Conservation (phyloP, 2,329 filamentous ascomycete species). For the Neurospora crassa region DNA sequence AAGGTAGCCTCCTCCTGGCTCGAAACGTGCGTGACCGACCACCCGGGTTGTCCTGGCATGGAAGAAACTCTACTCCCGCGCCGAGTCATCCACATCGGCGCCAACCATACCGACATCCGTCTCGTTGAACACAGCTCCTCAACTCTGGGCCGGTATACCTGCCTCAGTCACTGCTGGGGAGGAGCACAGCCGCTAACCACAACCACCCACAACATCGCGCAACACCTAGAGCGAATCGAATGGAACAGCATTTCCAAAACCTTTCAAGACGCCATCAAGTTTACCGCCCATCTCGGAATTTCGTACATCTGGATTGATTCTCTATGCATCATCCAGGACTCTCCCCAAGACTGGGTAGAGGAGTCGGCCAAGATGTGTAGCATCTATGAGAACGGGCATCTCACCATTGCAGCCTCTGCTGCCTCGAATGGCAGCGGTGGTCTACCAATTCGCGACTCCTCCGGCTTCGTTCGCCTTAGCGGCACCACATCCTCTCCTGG, state of each 20-base stretch:
- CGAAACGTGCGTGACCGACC: neutral
- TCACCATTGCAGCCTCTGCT: conserved; percentile 1
- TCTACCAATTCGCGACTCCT: neutral
- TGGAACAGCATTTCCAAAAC: conserved; percentile 2
- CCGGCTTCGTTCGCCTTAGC: neutral
- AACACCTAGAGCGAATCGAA: neutral
- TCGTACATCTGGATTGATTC: conserved; percentile 1
- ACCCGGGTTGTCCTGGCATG: neutral
- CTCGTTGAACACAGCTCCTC: neutral
- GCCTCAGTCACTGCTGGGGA: conserved; percentile 1
- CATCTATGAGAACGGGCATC: neutral
- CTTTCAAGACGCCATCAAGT: neutral
- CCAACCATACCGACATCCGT: neutral
- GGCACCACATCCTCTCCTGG: neutral
- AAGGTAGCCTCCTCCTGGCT: neutral
- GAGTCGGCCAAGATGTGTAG: conserved; percentile 3
- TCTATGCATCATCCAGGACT: conserved; percentile 1
- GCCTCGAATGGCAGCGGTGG: neutral
- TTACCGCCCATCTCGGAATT: neutral
- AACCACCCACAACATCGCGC: neutral
- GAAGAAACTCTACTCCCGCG: neutral
- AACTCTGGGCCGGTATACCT: neutral
- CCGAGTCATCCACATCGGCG: neutral
- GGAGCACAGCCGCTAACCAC: neutral
- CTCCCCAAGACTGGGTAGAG: neutral